Evolutionary conservation across 805 yeast species (phyloP), one percentile per base, ranked within the genome.

Genomic region (Tetrapisispora arboricola): DNA sequence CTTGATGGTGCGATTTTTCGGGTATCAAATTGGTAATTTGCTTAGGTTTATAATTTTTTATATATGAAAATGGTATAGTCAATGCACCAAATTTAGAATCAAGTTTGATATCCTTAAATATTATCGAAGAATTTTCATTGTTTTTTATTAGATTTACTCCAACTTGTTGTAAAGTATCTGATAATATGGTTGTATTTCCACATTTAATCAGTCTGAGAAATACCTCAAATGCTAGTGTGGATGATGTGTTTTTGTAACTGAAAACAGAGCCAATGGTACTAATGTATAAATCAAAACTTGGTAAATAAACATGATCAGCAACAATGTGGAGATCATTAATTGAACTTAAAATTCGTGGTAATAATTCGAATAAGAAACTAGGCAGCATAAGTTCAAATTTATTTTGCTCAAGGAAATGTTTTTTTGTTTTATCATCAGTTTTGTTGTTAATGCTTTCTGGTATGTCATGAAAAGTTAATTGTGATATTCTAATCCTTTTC

Each of bases 31-130:
- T 25, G 3, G 16, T 10, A 1, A 29, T 26, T 16, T n/a, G 21
- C 13, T 10, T 19, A 11, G 32, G 15, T n/a, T 32, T 29, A 8
- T 44, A 22, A 7, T 31, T 19, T 7, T 44, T 32, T 15, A 49
- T 16, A 11, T 32, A 29, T 30, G 39, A 38, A 46, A 43, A 44
- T 15, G 59, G 55, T 16, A 56, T 11, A 7, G 37, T 34, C 7
- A 54, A 18, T 20, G 48, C 49, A 12, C 58, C 58, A 8, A 50
- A 15, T 30, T 54, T 54, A 3, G 54, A 22, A 29, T 56, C 58
- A 3, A 48, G 9, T 8, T 21, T 21, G 3, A 49, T 29, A 9
- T 49, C 30, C n/a, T 47, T 38, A 4, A 54, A 17, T 2, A 47
- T 45, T 9, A 46, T 21, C 9, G 38, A 30, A 15, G 10, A 2